These are phyloP conservation scores for Penicillium crustosum DNA, from an alignment of 2,329 filamentous ascomycete genomes.

Conservation along the genomic window DNA sequence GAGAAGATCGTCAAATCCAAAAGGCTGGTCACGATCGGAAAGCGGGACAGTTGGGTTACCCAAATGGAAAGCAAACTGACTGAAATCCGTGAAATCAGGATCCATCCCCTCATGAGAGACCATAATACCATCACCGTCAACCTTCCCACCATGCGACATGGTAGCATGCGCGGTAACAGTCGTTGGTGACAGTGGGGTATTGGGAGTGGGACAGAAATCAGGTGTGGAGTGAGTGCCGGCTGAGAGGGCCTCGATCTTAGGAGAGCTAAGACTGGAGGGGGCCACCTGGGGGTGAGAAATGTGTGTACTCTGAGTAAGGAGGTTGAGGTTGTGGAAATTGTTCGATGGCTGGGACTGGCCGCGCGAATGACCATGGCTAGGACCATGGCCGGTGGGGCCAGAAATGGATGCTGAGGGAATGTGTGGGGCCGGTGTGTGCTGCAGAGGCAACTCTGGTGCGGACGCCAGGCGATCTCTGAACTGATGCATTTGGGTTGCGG, in stretches of 20 bases:
- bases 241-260: constrained; percentile 24
- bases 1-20: constrained; percentile 36
- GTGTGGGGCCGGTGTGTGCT: constrained; percentile 13
- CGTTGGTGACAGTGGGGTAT: constrained; percentile 31
- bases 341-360: constrained; percentile 26
- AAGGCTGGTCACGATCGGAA: constrained; percentile 23
- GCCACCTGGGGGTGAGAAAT: constrained; percentile 1
- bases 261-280: constrained; percentile 18
- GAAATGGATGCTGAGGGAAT: constrained; percentile 20
- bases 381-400: constrained; percentile 17
- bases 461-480: constrained; percentile 38
- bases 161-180: constrained; percentile 10
- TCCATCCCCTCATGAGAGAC: constrained; percentile 32
- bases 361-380: constrained; percentile 16
- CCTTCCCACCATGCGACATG: constrained; percentile 8
- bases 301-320: constrained; percentile 24
- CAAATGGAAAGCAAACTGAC: constrained; percentile 33
- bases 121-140: constrained; percentile 26
- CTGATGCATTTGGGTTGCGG: constrained; percentile 24
- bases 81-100: constrained; percentile 36
- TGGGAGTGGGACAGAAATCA: constrained; percentile 35
- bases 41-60: constrained; percentile 24
- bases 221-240: constrained; percentile 34
- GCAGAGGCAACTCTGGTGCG: constrained; percentile 34
- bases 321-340: constrained; percentile 21